Conservation (phyloP, 768 basidiomycete genomes). For the Lentinula raphanica region DNA sequence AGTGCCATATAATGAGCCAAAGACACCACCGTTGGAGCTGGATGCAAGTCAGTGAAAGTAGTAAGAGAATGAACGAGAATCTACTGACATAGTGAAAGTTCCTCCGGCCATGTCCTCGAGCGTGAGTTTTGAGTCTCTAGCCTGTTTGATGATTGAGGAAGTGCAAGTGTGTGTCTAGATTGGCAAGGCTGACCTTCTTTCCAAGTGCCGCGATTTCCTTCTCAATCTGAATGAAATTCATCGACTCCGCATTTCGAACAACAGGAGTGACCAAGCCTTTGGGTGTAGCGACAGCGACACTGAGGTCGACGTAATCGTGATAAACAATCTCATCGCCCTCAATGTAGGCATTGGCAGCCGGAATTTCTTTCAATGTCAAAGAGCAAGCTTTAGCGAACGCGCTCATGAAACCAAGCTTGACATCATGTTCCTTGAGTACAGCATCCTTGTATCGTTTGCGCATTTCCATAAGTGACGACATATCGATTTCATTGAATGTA, state of each 20-base stretch:
- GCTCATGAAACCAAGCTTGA: slow-evolving; percentile 98
- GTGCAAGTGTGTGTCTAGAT: not conserved
- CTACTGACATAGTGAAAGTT: slow-evolving; percentile 90
- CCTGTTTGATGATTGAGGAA: slow-evolving; percentile 22
- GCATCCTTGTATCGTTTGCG: slow-evolving; percentile 91
- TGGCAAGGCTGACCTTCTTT: slow-evolving; percentile 54
- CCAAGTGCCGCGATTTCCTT: slow-evolving; percentile 86
- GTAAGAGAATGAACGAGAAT: slow-evolving; percentile 2
- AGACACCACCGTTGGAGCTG: slow-evolving; percentile 98
- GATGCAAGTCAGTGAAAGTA: not conserved
- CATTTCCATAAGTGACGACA: slow-evolving; percentile 93
- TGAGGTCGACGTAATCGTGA: slow-evolving; percentile 87
- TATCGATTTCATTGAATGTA: slow-evolving; percentile 99
- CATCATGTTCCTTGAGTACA: slow-evolving; percentile 84
- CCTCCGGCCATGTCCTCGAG: slow-evolving; percentile 98
- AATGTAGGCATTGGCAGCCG: slow-evolving; percentile 89
- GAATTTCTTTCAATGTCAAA: slow-evolving; percentile 86
- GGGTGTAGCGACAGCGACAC: slow-evolving; percentile 94
- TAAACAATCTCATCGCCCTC: slow-evolving; percentile 94
- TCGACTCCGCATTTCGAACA: slow-evolving; percentile 80
- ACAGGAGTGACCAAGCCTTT: slow-evolving; percentile 97
- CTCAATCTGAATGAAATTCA: slow-evolving; percentile 90
- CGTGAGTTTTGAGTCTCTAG: slow-evolving; percentile 88
- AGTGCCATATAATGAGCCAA: slow-evolving; percentile 92
- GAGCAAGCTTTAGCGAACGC: slow-evolving; percentile 87